Evolutionary conservation across 2,329 filamentous ascomycete genomes (phyloP), one percentile per base, ranked within the genome.

Genomic region (Ciborinia camelliae): DNA sequence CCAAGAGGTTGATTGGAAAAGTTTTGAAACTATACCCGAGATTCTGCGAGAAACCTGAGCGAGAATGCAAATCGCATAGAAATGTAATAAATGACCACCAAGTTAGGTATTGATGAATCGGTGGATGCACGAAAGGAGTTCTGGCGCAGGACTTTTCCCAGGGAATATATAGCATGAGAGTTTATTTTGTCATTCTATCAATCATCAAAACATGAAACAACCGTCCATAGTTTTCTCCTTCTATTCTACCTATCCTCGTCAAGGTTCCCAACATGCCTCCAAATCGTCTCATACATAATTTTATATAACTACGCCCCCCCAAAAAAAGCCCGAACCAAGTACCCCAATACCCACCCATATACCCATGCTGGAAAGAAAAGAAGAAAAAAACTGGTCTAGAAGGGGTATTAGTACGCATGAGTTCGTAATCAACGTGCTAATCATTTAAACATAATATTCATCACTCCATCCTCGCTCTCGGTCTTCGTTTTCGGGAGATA

Each of bases 391-490:
- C 10, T 50, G 23, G 15, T 50, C 54, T 59, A 47, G 28, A 63
- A 10, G 51, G 67, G 67, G 66, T 69, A 69, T 67, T 66, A 59
- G 48, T 47, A 59, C 30, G 41, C 55, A 32, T 20, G 41, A 59
- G 30, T 32, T 12, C 28, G 26, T 20, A 37, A 47, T 37, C 41
- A 3, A 47, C 55, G 55, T 47, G 41, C 55, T 59, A 59, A 59
- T 26, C 43, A 35, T 59, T 59, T 37, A 59, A 59, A 59, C 55
- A 47, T 59, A 59, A 59, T 35, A 59, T 59, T n/a, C 26, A 59
- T 59, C 55, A 26, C n/a, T 35, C 55, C 55, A 59, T 35, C 14
- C 6, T 35, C 18, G 55, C 41, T 48, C 62, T 28, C 20, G 14
- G 9, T 50, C 52, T 28, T 63, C 32, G 18, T n/a, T 43, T 47